phyloP scores from a whole-genome alignment of 139 green algal genomes.

The Astrephomene gubernaculifera region DNA sequence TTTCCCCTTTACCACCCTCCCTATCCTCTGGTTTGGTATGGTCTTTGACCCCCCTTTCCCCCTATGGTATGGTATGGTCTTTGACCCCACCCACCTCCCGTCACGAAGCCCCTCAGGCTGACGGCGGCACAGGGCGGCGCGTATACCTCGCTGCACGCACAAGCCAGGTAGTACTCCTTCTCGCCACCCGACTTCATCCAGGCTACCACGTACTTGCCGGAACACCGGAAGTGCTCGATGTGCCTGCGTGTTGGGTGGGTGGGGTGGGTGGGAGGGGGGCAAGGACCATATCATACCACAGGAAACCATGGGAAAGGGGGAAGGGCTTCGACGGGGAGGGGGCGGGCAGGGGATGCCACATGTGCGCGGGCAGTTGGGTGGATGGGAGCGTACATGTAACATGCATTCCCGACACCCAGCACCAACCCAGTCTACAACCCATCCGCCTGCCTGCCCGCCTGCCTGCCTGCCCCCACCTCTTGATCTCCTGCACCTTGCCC shows the following conservation, averaged over 20 bases:
- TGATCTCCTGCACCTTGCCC: conserved; percentile 85
- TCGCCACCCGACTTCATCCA: conserved; percentile 84
- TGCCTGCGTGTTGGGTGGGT: conserved; percentile 59
- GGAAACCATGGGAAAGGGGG: not conserved
- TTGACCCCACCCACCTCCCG: conserved; percentile 73
- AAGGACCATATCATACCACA: not conserved
- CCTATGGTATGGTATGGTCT: too few species aligned
- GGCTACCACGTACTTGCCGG: conserved; percentile 90
- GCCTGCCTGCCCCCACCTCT: conserved; percentile 9
- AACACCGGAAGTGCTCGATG: conserved; percentile 77
- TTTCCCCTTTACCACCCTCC: too few species aligned
- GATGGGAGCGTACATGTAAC: not conserved
- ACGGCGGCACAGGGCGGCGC: conserved; percentile 84
- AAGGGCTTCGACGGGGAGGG: not conserved
- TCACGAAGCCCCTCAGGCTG: conserved; percentile 83
- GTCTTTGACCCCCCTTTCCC: too few species aligned
- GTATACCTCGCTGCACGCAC: conserved; percentile 89
- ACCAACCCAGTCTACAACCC: not conserved
- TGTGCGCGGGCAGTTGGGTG: too few species aligned
- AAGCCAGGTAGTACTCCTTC: conserved; percentile 96
- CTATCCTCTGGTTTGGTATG: too few species aligned
- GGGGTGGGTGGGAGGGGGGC: not conserved
- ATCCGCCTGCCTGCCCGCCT: not conserved
- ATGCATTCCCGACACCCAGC: not conserved
- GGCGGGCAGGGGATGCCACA: not conserved